Evolutionary conservation across 352 stramenopile genomes (phyloP).

Genomic region (Globisporangium megalacanthum): DNA sequence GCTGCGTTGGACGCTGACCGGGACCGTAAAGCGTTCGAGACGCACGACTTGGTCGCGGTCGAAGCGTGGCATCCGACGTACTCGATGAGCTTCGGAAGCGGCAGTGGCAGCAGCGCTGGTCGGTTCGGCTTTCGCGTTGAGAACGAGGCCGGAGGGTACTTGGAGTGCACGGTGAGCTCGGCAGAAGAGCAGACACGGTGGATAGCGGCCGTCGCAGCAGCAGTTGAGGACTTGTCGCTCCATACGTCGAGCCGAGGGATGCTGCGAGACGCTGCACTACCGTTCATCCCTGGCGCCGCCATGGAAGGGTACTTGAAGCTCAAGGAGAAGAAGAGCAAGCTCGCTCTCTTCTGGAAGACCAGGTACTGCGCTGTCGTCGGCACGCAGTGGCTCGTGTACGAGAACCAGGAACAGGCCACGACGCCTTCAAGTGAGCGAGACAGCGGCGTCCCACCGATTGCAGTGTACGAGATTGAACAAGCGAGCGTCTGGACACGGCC

Average conservation of each 20-base stretch:
- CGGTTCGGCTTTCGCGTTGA: conserved; percentile 44
- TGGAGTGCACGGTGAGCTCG: conserved; percentile 40
- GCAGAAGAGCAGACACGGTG: conserved; percentile 35
- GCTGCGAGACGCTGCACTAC: conserved; percentile 40
- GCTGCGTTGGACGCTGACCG: conserved; percentile 22
- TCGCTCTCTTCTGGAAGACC: conserved; percentile 41
- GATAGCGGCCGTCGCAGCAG: conserved; percentile 21
- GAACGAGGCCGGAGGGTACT: conserved; percentile 50
- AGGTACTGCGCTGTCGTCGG: conserved; percentile 71
- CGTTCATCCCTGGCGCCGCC: conserved; percentile 45
- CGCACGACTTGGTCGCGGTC: conserved; percentile 43
- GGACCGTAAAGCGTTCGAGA: conserved; percentile 29
- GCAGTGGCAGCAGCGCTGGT: conserved; percentile 11
- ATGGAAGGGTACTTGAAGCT: conserved; percentile 73
- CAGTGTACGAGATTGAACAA: conserved; percentile 49
- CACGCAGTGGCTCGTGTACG: conserved; percentile 66
- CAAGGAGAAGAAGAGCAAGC: conserved; percentile 36
- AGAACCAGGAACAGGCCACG: conserved; percentile 53
- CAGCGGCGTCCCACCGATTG: conserved; percentile 23
- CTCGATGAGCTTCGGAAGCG: conserved; percentile 13
- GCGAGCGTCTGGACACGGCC: conserved; percentile 14
- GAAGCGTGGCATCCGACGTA: conserved; percentile 49
- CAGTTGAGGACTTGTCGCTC: conserved; percentile 18
- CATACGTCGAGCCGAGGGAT: conserved; percentile 7
- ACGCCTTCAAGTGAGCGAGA: conserved; percentile 8